Evolutionary conservation across 2,329 filamentous ascomycete genomes (phyloP).

Genomic region (Aspergillus niger): DNA sequence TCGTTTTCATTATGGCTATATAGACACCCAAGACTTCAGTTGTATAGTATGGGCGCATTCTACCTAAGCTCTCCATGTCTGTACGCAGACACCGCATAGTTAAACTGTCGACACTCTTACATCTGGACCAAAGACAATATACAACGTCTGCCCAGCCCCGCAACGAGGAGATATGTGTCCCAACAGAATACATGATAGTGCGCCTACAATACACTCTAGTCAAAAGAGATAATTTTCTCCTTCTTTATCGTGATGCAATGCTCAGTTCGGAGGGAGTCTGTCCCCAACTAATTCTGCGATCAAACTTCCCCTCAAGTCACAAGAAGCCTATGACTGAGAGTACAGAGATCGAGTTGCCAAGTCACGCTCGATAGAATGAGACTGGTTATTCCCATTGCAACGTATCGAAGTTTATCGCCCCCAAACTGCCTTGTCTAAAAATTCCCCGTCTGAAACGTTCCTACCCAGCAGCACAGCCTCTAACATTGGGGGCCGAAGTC

Average conservation of each 20-base stretch:
- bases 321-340: not conserved
- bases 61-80: not conserved
- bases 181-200: not conserved
- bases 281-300: not conserved
- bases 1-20: not conserved
- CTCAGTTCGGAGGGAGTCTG: not conserved
- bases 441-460: not conserved
- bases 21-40: no score
- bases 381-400: not conserved
- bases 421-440: no score
- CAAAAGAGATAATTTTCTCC: not conserved
- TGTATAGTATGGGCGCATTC: not conserved
- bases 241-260: not conserved
- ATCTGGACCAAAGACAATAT: no score
- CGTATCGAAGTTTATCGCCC: not conserved
- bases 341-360: not conserved
- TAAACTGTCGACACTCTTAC: no score
- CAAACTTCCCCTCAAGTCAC: not conserved
- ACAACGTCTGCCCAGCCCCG: no score
- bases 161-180: no score
- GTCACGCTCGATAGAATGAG: not conserved
- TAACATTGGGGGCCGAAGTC: not conserved
- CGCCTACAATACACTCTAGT: not conserved
- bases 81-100: not conserved
- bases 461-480: not conserved